Percentiles rank a stretch among this genome's conserved stretches.
phyloP scores from a whole-genome alignment of 495 filamentous ascomycete genomes.

The Aspergillus avenaceus region DNA sequence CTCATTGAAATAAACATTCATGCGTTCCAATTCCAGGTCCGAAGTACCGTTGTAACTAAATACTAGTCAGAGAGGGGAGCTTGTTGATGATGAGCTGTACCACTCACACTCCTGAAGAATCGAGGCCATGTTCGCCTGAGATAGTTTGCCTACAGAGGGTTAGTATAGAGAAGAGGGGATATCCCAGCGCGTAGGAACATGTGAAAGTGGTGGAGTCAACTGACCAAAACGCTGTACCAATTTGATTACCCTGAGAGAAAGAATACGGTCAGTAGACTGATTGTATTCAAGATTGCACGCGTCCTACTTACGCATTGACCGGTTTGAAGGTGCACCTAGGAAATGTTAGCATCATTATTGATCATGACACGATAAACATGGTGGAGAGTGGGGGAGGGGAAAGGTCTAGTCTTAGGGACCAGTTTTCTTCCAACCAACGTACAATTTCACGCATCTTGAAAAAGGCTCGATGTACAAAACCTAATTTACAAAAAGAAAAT shows the following conservation, averaged over 20 bases:
- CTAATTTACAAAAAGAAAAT: neutral
- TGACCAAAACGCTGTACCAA: slow-evolving; percentile 98
- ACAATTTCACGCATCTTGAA: slow-evolving; percentile 3
- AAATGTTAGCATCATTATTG: neutral
- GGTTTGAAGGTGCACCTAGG: slow-evolving; percentile 94
- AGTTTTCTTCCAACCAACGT: neutral
- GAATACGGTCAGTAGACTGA: slow-evolving; percentile 5
- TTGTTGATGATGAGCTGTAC: neutral
- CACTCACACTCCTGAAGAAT: slow-evolving; percentile 86
- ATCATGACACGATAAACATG: neutral
- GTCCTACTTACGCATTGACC: slow-evolving; percentile 83
- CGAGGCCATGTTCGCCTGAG: slow-evolving; percentile 98
- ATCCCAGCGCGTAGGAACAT: neutral
- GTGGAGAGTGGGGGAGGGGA: neutral
- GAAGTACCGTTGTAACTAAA: slow-evolving; percentile 91
- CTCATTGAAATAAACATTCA: slow-evolving; percentile 99
- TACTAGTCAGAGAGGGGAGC: slow-evolving; percentile 10
- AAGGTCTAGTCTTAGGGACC: neutral
- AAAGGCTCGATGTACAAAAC: neutral
- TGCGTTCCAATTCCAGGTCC: slow-evolving; percentile 98
- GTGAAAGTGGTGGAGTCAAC: slow-evolving; percentile 18
- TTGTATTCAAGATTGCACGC: slow-evolving; percentile 4
- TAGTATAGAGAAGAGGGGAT: slow-evolving; percentile 8
- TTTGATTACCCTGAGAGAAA: slow-evolving; percentile 87
- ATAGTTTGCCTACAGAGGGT: slow-evolving; percentile 74